Conservation (phyloP, 2,329 filamentous ascomycete genomes). For the Colletotrichum shisoi region DNA sequence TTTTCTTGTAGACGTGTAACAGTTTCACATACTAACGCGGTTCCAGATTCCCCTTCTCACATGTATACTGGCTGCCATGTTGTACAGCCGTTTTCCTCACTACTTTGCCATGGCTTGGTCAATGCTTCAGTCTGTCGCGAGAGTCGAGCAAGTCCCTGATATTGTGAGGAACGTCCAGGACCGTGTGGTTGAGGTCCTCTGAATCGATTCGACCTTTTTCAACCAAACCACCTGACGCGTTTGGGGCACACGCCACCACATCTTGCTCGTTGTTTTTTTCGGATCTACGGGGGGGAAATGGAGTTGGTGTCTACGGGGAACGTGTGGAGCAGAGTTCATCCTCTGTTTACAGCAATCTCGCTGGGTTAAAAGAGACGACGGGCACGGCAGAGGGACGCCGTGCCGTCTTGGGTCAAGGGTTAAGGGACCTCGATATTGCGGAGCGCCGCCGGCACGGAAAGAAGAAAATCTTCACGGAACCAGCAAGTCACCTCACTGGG, state of each 20-base stretch:
- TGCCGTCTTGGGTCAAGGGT: conserved; percentile 11
- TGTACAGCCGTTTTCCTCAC: conserved; percentile 61
- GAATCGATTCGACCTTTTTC: conserved; percentile 5
- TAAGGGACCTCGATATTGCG: conserved; percentile 20
- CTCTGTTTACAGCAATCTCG: conserved; percentile 12
- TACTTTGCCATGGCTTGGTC: conserved; percentile 47
- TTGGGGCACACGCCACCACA: conserved; percentile 6
- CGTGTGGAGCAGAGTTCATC: conserved; percentile 16
- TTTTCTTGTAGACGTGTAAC: no score
- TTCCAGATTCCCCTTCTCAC: conserved; percentile 60
- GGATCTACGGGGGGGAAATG: conserved; percentile 30
- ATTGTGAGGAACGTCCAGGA: conserved; percentile 36
- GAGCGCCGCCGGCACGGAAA: conserved; percentile 22
- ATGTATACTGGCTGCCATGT: conserved; percentile 58
- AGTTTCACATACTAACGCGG: conserved; percentile 40
- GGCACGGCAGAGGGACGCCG: conserved; percentile 19
- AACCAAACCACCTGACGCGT: conserved; percentile 3
- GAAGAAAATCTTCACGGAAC: conserved; percentile 20
- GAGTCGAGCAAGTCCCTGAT: conserved; percentile 30
- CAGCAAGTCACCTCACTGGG: conserved; percentile 23
- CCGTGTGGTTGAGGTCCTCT: conserved; percentile 44
- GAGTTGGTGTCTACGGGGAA: conserved; percentile 31
- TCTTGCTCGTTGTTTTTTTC: conserved; percentile 20
- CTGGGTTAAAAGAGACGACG: background rate
- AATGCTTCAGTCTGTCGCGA: conserved; percentile 35